A percentile compares a stretch with the other conserved stretches of the same genome.
phyloP scores from a whole-genome alignment of 2,329 filamentous ascomycete species.

The Ilyonectria sp. region DNA sequence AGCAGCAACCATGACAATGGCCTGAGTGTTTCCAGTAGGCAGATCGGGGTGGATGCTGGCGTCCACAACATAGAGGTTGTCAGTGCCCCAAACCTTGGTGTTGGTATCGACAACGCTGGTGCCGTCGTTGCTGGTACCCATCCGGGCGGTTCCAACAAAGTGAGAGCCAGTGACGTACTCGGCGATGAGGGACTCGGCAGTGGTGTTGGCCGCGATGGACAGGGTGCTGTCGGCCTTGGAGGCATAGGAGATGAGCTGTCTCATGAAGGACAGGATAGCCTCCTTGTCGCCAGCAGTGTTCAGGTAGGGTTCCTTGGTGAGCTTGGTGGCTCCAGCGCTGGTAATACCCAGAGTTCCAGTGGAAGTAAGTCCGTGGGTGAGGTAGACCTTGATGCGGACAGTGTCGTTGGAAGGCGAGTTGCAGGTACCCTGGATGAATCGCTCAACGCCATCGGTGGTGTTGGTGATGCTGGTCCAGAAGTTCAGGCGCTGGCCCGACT shows the following conservation, averaged over 20 bases:
- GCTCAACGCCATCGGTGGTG: constrained; percentile 54
- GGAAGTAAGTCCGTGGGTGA: constrained; percentile 66
- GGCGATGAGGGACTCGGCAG: constrained; percentile 69
- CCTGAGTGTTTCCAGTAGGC: constrained; percentile 77
- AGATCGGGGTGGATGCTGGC: constrained; percentile 79
- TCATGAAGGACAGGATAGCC: constrained; percentile 64
- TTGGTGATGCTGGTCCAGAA: constrained; percentile 62
- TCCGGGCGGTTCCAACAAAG: constrained; percentile 73
- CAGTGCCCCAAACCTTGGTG: constrained; percentile 76
- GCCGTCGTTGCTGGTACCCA: constrained; percentile 69
- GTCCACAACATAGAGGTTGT: constrained; percentile 79
- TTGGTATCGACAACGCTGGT: constrained; percentile 74
- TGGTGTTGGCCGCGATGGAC: constrained; percentile 61
- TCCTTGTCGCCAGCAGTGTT: constrained; percentile 55
- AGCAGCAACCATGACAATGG: constrained; percentile 74
- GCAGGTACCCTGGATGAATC: constrained; percentile 63
- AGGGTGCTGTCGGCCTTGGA: constrained; percentile 71
- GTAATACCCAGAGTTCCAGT: constrained; percentile 61
- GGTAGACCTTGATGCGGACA: constrained; percentile 64
- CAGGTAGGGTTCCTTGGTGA: constrained; percentile 55
- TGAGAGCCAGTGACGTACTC: constrained; percentile 65
- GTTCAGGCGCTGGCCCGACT: constrained; percentile 63
- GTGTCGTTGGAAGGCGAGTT: constrained; percentile 58
- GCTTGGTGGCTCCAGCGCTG: constrained; percentile 57
- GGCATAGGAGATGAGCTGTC: constrained; percentile 76